These are phyloP conservation scores for Kuraishia cidri DNA, from an alignment of 805 yeast species.

Conservation along the genomic window DNA sequence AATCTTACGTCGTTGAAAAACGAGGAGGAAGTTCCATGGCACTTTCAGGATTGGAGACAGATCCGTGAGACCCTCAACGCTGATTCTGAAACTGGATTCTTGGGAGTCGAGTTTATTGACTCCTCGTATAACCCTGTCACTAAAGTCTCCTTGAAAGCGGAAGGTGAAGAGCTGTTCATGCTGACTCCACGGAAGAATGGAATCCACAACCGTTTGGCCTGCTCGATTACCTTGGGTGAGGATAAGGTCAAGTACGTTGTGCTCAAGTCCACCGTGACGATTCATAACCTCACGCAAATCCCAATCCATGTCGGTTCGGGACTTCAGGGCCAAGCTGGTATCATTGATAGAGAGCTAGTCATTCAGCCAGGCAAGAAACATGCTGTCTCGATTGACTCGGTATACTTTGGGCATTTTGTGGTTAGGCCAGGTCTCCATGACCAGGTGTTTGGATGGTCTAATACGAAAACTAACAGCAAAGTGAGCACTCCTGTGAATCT, in stretches of 20 bases:
- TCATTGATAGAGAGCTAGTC: conserved; percentile 19
- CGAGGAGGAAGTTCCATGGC: conserved; percentile 62
- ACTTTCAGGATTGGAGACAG: conserved; percentile 89
- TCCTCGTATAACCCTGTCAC: conserved; percentile 45
- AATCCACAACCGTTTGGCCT: conserved; percentile 65
- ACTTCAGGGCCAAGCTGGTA: no score
- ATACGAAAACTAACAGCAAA: conserved; percentile 33
- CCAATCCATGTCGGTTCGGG: conserved; percentile 34
- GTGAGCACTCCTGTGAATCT: no score
- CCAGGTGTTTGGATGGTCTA: conserved; percentile 61
- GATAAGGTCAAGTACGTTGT: conserved; percentile 74
- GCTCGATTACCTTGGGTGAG: conserved; percentile 59
- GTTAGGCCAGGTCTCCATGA: conserved; percentile 51
- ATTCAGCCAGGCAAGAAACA: conserved; percentile 47
- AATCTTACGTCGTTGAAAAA: conserved; percentile 30
- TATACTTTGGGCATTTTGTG: conserved; percentile 46
- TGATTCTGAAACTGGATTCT: conserved; percentile 46
- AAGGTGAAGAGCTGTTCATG: conserved; percentile 73
- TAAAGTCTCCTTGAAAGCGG: conserved; percentile 61
- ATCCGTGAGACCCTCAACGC: conserved; percentile 74
- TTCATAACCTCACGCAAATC: conserved; percentile 62
- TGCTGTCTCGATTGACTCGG: conserved; percentile 71
- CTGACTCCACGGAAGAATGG: conserved; percentile 44
- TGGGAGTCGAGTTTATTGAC: conserved; percentile 55
- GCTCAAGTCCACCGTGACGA: conserved; percentile 66